Evolutionary conservation across 2,329 filamentous ascomycete species (phyloP), one percentile per base, ranked within the genome.

Genomic region (Calonectria pseudoreteaudii): DNA sequence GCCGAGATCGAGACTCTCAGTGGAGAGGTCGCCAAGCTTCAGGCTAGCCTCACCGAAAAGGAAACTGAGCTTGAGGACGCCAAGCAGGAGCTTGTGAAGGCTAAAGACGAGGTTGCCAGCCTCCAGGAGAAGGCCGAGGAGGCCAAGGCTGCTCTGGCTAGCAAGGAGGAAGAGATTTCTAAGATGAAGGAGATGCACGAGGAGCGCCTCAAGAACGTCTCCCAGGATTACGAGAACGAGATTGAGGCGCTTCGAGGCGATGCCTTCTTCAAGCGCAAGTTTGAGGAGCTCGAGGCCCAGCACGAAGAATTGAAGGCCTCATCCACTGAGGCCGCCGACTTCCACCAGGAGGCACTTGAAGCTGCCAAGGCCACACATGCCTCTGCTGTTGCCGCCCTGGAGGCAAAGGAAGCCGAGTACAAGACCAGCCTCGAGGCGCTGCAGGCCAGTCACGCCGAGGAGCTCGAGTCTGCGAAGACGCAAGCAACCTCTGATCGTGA

Each of bases 261-360:
- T 75, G 91, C 91, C 18, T 90, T 90, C 81, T 91, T 92, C 83
- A 92, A 91, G 84, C 89, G 89, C 76, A 91, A 92, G 82, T 93
- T 90, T 74, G 88, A 91, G 72, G 89, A 91, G 47, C 86, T 93
- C 8, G 90, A 92, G 80, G 82, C 82, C 7, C 88, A 92, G 81
- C 89, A 93, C 81, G 86, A 85, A 14, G 89, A 91, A 76, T 85
- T 90, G 58, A 82, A 84, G 74, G 76, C 83, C 14, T 81, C 83
- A 9, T 84, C 84, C 52, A 75, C 80, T 1, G 83, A 86, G 49
- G 83, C 84, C 36, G 69, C 81, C 14, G 84, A 86, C 52, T 80
- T 76, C 30, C 86, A 90, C 66, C 75, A 81, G 49, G 83, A 85
- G 74, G 86, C 86, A 14, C 82, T 90, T 14, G 85, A 85, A 41